A percentile compares a stretch with the other conserved stretches of the same genome.
Conservation (phyloP, 495 filamentous ascomycete genomes). For the Penicillium nucicola region DNA sequence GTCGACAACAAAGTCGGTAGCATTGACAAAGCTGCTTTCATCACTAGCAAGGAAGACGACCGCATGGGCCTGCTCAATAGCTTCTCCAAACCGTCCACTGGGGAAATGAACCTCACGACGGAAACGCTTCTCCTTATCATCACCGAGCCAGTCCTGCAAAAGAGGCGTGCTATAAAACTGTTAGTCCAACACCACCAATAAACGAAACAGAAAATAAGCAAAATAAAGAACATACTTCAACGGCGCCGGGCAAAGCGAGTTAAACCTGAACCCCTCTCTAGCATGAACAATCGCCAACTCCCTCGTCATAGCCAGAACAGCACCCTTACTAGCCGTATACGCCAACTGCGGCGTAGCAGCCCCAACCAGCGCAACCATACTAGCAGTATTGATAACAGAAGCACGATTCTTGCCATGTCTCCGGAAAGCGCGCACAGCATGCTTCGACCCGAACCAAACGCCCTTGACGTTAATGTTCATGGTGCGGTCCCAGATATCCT, state of each 20-base stretch:
- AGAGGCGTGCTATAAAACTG: conserved; percentile 54
- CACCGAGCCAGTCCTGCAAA: conserved; percentile 88
- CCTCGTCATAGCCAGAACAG: conserved; percentile 79
- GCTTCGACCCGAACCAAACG: conserved; percentile 94
- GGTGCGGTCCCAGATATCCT: conserved; percentile 93
- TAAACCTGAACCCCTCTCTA: conserved; percentile 82
- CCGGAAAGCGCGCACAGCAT: conserved; percentile 78
- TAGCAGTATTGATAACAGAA: conserved; percentile 92
- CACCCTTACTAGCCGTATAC: conserved; percentile 92
- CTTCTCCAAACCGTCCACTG: conserved; percentile 85
- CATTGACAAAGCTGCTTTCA: conserved; percentile 86
- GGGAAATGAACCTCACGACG: conserved; percentile 91
- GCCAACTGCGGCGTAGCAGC: conserved; percentile 91
- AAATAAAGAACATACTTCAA: conserved; percentile 58
- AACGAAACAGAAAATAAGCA: neutral
- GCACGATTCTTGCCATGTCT: conserved; percentile 56
- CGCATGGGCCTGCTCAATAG: conserved; percentile 87
- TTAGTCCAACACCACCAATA: neutral
- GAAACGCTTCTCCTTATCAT: conserved; percentile 73
- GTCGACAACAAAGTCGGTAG: conserved; percentile 84
- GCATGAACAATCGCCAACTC: conserved; percentile 83
- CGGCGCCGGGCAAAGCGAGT: conserved; percentile 89
- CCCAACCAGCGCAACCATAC: conserved; percentile 87
- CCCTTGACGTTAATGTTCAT: conserved; percentile 97
- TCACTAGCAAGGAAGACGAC: conserved; percentile 89